These are phyloP conservation scores for Hypoxylon perforatum DNA, from an alignment of 495 filamentous ascomycete genomes.

Conservation along the genomic window DNA sequence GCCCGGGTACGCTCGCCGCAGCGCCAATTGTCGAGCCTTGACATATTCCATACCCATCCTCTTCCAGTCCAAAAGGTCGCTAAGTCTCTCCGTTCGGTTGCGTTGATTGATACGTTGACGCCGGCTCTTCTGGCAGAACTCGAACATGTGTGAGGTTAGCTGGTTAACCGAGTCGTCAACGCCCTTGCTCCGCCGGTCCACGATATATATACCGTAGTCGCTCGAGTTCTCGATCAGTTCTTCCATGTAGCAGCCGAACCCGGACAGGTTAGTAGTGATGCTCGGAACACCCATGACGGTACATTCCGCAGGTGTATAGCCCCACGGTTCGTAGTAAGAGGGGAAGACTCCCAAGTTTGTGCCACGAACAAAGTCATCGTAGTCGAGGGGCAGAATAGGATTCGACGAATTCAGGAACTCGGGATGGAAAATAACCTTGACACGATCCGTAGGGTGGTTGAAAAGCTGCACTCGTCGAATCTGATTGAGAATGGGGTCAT, in stretches of 20 bases:
- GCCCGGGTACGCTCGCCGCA: constrained; percentile 89
- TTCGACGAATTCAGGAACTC: constrained; percentile 97
- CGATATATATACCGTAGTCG: constrained; percentile 99
- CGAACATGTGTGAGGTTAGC: constrained; percentile 90
- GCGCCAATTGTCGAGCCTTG: constrained; percentile 92
- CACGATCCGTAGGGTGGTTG: constrained; percentile 92
- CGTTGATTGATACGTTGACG: constrained; percentile 98
- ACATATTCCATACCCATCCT: constrained; percentile 99
- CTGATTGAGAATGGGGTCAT: constrained; percentile 96
- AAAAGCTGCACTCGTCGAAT: constrained; percentile 96
- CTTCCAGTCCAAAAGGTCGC: constrained; percentile 98
- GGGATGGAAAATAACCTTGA: constrained; percentile 98
- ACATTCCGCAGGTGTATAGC: constrained; percentile 97
- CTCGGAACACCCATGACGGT: constrained; percentile 99
- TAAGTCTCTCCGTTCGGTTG: constrained; percentile 95
- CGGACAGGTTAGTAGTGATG: constrained; percentile 97
- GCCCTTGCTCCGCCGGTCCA: constrained; percentile 94
- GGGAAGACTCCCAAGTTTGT: constrained; percentile 95
- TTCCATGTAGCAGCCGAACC: constrained; percentile 99
- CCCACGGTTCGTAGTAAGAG: constrained; percentile 99
- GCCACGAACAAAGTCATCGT: constrained; percentile 97
- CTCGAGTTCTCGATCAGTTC: constrained; percentile 97
- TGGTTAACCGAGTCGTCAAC: constrained; percentile 98
- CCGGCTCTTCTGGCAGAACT: constrained; percentile 93
- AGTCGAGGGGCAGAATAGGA: constrained; percentile 93